Conservation (phyloP, 2,329 filamentous ascomycete genomes). For the Ustulina deusta region DNA sequence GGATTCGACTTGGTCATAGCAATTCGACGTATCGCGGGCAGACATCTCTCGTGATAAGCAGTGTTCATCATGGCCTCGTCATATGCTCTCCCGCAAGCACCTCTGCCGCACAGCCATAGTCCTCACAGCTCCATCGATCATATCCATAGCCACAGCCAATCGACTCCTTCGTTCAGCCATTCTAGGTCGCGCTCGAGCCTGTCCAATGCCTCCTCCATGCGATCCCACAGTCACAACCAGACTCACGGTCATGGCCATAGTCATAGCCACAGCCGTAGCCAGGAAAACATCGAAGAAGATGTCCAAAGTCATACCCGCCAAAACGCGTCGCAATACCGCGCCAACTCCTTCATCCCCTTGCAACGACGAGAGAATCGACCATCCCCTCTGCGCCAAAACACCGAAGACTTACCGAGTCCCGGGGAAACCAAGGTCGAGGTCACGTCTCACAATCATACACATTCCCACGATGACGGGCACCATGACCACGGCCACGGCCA, state of each 20-base stretch:
- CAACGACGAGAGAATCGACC: slow-evolving; percentile 53
- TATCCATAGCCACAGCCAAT: slow-evolving; percentile 53
- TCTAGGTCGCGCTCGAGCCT: slow-evolving; percentile 52
- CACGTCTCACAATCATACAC: slow-evolving; percentile 37
- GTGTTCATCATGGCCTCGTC: slow-evolving; percentile 65
- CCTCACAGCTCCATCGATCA: slow-evolving; percentile 52
- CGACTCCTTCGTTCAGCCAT: slow-evolving; percentile 57
- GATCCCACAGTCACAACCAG: slow-evolving; percentile 49
- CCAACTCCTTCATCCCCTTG: slow-evolving; percentile 52
- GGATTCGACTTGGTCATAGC: background rate
- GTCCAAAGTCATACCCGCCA: slow-evolving; percentile 42
- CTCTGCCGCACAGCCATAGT: slow-evolving; percentile 57
- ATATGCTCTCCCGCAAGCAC: slow-evolving; percentile 65
- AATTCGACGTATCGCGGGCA: slow-evolving; percentile 1
- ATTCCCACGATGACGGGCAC: slow-evolving; percentile 45
- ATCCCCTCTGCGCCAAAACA: slow-evolving; percentile 50
- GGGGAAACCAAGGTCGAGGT: slow-evolving; percentile 38
- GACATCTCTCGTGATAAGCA: slow-evolving; percentile 13
- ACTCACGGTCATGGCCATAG: slow-evolving; percentile 41
- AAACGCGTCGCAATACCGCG: slow-evolving; percentile 50
- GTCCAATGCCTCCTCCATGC: slow-evolving; percentile 43
- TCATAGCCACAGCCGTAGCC: slow-evolving; percentile 37
- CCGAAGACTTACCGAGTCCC: slow-evolving; percentile 42
- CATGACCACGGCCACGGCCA: slow-evolving; percentile 48
- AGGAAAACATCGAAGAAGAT: slow-evolving; percentile 45